A percentile compares a stretch with the other conserved stretches of the same genome.
Evolutionary conservation across 1,284 basidiomycete species (phyloP).

Genomic region (Erythrobasidium hasegawianum): DNA sequence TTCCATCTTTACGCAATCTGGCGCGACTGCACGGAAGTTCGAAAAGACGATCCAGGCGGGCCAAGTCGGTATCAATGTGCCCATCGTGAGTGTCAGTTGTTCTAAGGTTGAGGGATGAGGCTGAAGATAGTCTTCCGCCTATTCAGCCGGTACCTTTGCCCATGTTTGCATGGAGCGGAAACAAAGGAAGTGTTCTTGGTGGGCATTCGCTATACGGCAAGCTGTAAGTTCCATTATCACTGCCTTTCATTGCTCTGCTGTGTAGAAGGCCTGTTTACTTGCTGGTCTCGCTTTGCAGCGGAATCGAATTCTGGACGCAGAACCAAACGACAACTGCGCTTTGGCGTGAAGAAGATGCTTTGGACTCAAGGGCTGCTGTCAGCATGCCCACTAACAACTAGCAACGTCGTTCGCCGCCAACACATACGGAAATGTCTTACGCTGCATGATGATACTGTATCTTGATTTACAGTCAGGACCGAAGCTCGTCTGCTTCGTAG

Average conservation of each 20-base stretch:
- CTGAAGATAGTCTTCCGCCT: not conserved
- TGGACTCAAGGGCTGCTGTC: conserved; percentile 68
- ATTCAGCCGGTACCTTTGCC: conserved; percentile 63
- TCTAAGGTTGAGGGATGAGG: not conserved
- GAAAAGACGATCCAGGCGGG: conserved; percentile 85
- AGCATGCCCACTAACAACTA: conserved; percentile 65
- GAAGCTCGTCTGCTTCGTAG: too few species aligned
- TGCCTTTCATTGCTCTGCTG: too few species aligned
- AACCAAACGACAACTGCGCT: conserved; percentile 71
- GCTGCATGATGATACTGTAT: too few species aligned
- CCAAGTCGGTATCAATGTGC: conserved; percentile 78
- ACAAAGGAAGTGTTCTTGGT: conserved; percentile 83
- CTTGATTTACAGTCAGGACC: too few species aligned
- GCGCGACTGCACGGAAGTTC: conserved; percentile 91
- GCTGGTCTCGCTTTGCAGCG: not conserved
- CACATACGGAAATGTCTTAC: too few species aligned
- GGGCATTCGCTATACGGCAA: conserved; percentile 87
- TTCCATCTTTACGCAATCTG: conserved; percentile 95
- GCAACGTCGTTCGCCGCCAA: too few species aligned
- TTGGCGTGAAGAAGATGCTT: conserved; percentile 76
- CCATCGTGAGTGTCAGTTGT: conserved; percentile 60
- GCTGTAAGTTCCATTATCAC: too few species aligned
- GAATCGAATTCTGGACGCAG: conserved; percentile 81
- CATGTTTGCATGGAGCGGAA: conserved; percentile 91
- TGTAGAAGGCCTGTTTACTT: not conserved